A percentile compares a stretch with the other conserved stretches of the same genome.
These are phyloP conservation scores for Marasmius fiardii DNA, from an alignment of 1,284 basidiomycete species.

Conservation along the genomic window DNA sequence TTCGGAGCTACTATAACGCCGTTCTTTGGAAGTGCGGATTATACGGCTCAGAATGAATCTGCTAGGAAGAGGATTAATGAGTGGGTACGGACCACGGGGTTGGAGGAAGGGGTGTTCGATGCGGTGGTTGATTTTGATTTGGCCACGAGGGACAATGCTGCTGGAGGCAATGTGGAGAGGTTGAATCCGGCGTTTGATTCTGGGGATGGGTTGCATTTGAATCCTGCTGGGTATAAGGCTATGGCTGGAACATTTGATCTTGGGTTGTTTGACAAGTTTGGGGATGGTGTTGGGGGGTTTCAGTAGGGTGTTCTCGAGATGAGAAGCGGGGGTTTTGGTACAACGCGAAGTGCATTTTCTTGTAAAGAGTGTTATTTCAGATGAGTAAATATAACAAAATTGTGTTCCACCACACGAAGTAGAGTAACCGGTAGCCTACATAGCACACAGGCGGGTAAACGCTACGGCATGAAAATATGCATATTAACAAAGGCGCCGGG, in stretches of 20 bases:
- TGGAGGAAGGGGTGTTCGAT: constrained; percentile 40
- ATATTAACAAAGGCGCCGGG: too few relatives aligned
- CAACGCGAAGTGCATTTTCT: too few relatives aligned
- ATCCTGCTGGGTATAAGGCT: constrained; percentile 39
- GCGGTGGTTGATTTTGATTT: constrained; percentile 46
- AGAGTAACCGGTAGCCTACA: too few relatives aligned
- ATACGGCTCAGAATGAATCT: constrained; percentile 34
- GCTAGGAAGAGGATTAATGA: constrained; percentile 40
- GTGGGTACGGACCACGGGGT: constrained; percentile 38
- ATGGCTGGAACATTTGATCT: constrained; percentile 40
- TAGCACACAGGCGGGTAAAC: too few relatives aligned
- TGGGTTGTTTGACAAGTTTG: constrained; percentile 28
- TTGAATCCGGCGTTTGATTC: constrained; percentile 35
- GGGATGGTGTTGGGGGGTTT: constrained; percentile 4
- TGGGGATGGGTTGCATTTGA: constrained; percentile 47
- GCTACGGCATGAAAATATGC: too few relatives aligned
- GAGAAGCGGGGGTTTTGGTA: too few relatives aligned
- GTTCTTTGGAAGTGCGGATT: constrained; percentile 36
- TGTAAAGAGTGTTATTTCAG: too few relatives aligned
- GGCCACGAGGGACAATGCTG: constrained; percentile 29
- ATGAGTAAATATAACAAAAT: too few relatives aligned
- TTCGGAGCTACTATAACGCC: constrained; percentile 51
- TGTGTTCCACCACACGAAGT: too few relatives aligned
- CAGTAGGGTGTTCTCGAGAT: too few relatives aligned
- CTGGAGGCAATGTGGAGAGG: constrained; percentile 31